Conservation (phyloP, 352 stramenopile species). For the Halophytophthora batemanensis region DNA sequence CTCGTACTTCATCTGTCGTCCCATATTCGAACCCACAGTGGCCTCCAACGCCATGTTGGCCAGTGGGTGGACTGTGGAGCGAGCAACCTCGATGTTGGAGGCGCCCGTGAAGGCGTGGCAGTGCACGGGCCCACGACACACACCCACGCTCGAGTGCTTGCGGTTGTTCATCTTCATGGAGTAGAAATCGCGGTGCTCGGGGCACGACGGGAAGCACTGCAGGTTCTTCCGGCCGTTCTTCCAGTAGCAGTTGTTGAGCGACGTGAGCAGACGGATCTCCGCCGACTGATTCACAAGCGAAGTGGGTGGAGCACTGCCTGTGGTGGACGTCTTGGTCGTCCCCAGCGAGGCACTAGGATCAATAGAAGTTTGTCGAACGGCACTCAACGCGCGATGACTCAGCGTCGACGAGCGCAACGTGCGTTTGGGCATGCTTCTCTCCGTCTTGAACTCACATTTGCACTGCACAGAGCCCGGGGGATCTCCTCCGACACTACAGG, state of each 20-base stretch:
- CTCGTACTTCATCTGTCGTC: conserved; percentile 66
- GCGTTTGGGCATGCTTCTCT: conserved; percentile 12
- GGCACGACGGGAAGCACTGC: conserved; percentile 85
- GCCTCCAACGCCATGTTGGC: not conserved
- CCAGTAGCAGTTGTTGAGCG: conserved; percentile 79
- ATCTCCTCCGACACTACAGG: not conserved
- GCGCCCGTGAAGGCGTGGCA: conserved; percentile 59
- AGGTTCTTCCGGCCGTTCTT: conserved; percentile 90
- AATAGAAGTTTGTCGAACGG: not conserved
- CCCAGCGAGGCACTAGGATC: not conserved
- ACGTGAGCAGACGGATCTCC: conserved; percentile 50
- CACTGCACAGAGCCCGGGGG: not conserved
- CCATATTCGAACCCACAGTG: not conserved
- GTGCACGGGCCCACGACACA: conserved; percentile 79
- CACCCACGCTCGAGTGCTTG: conserved; percentile 81
- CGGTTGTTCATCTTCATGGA: conserved; percentile 90
- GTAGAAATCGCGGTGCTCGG: conserved; percentile 87
- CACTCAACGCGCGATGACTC: conserved; percentile 1
- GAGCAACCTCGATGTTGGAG: conserved; percentile 17
- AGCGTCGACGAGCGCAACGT: conserved; percentile 19
- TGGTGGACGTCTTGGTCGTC: not conserved
- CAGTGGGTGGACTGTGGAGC: conserved; percentile 1
- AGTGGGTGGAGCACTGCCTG: not conserved
- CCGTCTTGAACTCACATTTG: conserved; percentile 1
- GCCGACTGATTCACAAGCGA: conserved; percentile 10